Conservation (phyloP, 139 green algal species). For the Volvox reticuliferus region DNA sequence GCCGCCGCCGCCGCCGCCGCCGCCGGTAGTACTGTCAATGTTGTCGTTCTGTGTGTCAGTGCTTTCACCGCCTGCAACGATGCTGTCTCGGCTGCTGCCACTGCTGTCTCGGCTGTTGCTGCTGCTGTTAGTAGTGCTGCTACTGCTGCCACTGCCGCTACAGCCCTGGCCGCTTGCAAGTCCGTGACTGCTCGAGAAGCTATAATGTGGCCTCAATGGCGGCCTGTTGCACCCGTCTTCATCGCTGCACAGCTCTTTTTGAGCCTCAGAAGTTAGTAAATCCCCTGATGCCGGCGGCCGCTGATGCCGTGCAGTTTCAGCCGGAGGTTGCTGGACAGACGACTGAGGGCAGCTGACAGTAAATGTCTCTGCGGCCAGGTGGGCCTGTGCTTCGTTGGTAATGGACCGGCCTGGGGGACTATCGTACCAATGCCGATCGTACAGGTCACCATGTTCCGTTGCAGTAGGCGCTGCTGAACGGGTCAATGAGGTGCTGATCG, state of each 20-base stretch:
- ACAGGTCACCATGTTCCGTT: neutral
- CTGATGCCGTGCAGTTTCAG: too few relatives aligned
- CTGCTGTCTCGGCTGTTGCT: neutral
- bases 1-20: neutral
- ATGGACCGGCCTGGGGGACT: neutral
- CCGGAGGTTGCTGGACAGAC: too few relatives aligned
- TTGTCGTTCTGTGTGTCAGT: neutral
- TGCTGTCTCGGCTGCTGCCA: neutral
- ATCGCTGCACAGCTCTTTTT: neutral
- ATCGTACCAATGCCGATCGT: conserved; percentile 32
- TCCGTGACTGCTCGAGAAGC: neutral
- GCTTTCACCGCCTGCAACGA: neutral
- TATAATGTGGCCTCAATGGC: neutral
- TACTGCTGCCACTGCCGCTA: neutral
- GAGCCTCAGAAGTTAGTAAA: too few relatives aligned
- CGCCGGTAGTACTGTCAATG: neutral
- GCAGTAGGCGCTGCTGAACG: neutral
- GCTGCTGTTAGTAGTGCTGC: neutral
- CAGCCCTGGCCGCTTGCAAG: neutral
- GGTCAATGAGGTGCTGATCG: neutral
- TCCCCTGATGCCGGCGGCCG: too few relatives aligned
- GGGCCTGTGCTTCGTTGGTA: too few relatives aligned
- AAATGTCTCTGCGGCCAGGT: too few relatives aligned
- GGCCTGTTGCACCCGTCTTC: neutral
- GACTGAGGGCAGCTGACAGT: too few relatives aligned